These are phyloP conservation scores for Iris macrosiphon DNA, from an alignment of 106 monocot species.

Conservation along the genomic window DNA sequence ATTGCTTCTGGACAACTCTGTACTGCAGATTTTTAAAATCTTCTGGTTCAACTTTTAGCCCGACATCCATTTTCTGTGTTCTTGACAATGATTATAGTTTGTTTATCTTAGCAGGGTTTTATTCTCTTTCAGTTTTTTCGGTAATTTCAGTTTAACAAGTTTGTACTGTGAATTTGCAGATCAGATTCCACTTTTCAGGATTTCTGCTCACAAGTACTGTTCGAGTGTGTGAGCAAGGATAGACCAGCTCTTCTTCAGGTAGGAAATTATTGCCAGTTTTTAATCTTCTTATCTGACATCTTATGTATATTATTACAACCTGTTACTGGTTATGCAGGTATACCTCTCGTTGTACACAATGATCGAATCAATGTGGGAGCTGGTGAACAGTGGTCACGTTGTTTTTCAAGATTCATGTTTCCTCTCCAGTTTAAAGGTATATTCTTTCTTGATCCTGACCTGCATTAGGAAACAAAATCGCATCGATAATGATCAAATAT, in stretches of 20 bases:
- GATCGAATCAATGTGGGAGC: slow-evolving; percentile 65
- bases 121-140: too few species aligned
- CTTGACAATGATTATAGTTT: too few species aligned
- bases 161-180: slow-evolving; percentile 30
- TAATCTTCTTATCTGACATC: not conserved
- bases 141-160: not conserved
- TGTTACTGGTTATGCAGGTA: slow-evolving; percentile 30
- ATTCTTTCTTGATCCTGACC: slow-evolving; percentile 1
- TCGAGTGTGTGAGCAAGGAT: slow-evolving; percentile 97
- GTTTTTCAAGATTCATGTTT: slow-evolving; percentile 65
- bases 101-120: too few species aligned
- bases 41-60: too few species aligned
- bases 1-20: too few species aligned
- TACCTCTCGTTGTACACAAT: slow-evolving; percentile 79
- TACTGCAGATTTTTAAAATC: too few species aligned
- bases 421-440: slow-evolving; percentile 78
- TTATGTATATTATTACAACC: not conserved
- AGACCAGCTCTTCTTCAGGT: slow-evolving; percentile 86
- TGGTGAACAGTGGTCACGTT: slow-evolving; percentile 35
- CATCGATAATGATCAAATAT: too few species aligned
- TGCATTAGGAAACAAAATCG: too few species aligned
- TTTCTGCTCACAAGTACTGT: slow-evolving; percentile 90
- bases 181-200: slow-evolving; percentile 67
- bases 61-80: too few species aligned
- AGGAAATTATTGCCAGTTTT: not conserved